phyloP scores from a whole-genome alignment of 768 basidiomycete genomes.

The Leccinum longicurvipes region DNA sequence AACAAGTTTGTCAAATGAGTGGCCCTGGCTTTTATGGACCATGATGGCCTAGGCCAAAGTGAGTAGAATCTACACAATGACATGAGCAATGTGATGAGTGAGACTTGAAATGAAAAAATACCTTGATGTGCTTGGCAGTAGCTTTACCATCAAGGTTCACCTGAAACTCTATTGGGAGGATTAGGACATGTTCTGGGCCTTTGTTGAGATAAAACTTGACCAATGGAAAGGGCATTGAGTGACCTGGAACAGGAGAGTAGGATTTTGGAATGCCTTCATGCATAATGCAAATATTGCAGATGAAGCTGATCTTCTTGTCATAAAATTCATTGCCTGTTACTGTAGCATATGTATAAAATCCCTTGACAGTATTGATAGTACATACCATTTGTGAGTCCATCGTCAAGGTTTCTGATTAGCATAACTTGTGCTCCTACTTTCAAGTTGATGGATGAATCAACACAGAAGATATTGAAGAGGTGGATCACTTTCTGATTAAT shows the following conservation, averaged over 20 bases:
- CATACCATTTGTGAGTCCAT: too few relatives aligned
- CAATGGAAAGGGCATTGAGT: background rate
- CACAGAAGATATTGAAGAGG: background rate
- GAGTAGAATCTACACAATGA: background rate
- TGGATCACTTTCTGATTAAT: background rate
- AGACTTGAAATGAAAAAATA: background rate
- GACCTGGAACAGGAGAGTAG: too few relatives aligned
- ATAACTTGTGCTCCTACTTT: background rate
- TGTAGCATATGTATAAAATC: too few relatives aligned
- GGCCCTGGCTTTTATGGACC: constrained; percentile 4
- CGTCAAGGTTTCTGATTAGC: too few relatives aligned
- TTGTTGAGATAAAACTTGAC: background rate
- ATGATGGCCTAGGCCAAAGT: background rate
- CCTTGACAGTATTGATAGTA: too few relatives aligned
- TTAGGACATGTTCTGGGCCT: background rate
- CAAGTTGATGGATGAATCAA: background rate
- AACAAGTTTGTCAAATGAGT: background rate
- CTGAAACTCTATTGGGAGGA: background rate
- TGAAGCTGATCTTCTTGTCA: too few relatives aligned
- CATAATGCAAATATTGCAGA: too few relatives aligned
- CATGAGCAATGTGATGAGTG: background rate
- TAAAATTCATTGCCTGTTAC: too few relatives aligned
- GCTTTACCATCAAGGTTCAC: background rate
- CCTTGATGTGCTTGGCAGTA: background rate
- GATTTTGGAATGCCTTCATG: too few relatives aligned